A percentile compares a stretch with the other conserved stretches of the same genome.
Evolutionary conservation across 2,329 filamentous ascomycete genomes (phyloP).

Genomic region (Trichoderma sp.): DNA sequence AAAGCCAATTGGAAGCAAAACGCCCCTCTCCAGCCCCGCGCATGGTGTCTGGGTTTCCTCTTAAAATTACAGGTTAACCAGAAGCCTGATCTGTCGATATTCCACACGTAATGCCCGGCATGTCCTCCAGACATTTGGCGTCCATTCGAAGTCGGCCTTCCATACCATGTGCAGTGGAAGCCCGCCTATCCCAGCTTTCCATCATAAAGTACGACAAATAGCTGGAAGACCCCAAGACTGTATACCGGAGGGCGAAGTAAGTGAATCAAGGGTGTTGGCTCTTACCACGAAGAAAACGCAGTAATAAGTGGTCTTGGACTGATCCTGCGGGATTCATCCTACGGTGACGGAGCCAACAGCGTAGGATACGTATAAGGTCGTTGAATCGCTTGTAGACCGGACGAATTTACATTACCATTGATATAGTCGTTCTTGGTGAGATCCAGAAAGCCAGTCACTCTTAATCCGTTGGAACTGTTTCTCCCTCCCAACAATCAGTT

Average conservation of each 20-base stretch:
- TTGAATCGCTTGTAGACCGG: neutral
- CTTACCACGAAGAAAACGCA: neutral
- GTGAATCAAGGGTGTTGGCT: neutral
- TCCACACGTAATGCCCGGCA: too few species aligned
- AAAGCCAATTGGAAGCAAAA: too few species aligned
- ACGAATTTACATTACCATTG: too few species aligned
- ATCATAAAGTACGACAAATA: neutral
- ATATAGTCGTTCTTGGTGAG: neutral
- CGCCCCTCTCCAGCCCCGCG: too few species aligned
- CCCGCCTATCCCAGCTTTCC: too few species aligned
- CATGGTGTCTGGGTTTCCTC: too few species aligned
- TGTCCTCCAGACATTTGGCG: too few species aligned
- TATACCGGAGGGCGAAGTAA: constrained; percentile 13
- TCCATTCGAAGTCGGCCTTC: too few species aligned
- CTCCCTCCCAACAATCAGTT: neutral
- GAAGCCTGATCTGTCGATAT: too few species aligned
- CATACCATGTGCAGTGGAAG: too few species aligned
- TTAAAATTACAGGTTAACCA: too few species aligned
- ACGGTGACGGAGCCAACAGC: neutral
- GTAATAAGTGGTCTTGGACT: neutral
- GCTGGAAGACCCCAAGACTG: constrained; percentile 3
- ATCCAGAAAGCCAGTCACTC: neutral
- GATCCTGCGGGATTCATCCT: neutral
- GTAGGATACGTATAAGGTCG: neutral
- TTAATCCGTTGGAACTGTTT: neutral